Evolutionary conservation across 768 basidiomycete genomes (phyloP).

Genomic region (Podaxis sp.): DNA sequence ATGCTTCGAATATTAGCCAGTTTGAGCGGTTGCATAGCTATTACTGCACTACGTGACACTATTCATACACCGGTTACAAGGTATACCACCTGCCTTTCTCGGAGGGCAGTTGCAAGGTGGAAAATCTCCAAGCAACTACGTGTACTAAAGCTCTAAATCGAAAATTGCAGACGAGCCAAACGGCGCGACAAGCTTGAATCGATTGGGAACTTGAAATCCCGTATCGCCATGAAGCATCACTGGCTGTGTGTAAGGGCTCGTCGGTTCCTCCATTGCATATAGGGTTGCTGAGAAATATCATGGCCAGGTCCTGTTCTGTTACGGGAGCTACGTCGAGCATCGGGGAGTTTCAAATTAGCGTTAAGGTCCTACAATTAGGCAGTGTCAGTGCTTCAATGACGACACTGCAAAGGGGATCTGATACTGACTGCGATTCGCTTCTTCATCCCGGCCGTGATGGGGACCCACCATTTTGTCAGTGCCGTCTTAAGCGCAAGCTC

Average conservation of each 20-base stretch:
- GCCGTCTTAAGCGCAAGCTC: constrained; percentile 77
- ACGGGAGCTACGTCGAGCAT: constrained; percentile 76
- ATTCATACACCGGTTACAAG: constrained; percentile 10
- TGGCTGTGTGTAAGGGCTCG: constrained; percentile 50
- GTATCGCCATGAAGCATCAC: background rate
- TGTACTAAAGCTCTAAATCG: constrained; percentile 8
- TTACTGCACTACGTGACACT: constrained; percentile 8
- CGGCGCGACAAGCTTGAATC: too few relatives aligned
- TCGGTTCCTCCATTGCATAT: constrained; percentile 87
- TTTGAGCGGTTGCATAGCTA: background rate
- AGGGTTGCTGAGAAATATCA: constrained; percentile 73
- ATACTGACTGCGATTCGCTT: constrained; percentile 67
- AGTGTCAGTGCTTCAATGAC: constrained; percentile 1
- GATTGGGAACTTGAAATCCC: background rate
- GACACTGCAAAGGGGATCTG: background rate
- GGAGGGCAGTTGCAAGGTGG: background rate
- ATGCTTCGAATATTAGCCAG: background rate
- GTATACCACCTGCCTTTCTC: constrained; percentile 7
- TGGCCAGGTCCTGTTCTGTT: constrained; percentile 53
- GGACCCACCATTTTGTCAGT: constrained; percentile 80
- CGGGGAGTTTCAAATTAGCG: constrained; percentile 64
- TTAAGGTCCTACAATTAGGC: constrained; percentile 53
- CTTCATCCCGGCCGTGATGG: constrained; percentile 74
- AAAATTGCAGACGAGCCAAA: background rate
- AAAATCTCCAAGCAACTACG: constrained; percentile 6